A percentile compares a stretch with the other conserved stretches of the same genome.
Evolutionary conservation across 2,329 filamentous ascomycete species (phyloP).

Genomic region (Emergomyces pasteurianus): DNA sequence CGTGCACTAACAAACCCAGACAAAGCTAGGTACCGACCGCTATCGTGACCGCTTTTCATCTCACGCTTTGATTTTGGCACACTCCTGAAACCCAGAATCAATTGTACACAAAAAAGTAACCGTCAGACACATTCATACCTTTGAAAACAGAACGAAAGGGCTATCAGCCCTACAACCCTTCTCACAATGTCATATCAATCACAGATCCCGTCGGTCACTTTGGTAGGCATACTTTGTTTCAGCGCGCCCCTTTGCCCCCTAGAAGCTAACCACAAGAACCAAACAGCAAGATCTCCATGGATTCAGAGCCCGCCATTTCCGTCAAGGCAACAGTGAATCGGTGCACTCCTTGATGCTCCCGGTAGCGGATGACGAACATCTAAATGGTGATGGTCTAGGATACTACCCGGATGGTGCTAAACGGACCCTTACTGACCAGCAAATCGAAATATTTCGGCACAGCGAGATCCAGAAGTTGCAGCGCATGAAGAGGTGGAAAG

Average conservation of each 20-base stretch:
- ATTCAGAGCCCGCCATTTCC: conserved; percentile 52
- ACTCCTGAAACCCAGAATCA: background rate
- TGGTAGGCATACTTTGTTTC: conserved; percentile 16
- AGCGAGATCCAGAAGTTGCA: conserved; percentile 69
- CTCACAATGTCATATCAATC: conserved; percentile 3
- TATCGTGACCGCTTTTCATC: background rate
- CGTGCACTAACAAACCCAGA: too few species aligned
- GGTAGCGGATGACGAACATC: conserved; percentile 9
- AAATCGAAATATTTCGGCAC: conserved; percentile 82
- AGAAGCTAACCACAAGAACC: background rate
- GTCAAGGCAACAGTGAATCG: conserved; percentile 6
- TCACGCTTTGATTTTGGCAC: background rate
- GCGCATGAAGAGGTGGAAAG: conserved; percentile 34
- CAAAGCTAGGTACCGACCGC: background rate
- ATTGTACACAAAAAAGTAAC: background rate
- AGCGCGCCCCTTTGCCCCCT: background rate
- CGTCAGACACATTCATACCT: background rate
- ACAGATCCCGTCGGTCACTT: conserved; percentile 24
- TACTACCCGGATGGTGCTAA: conserved; percentile 81
- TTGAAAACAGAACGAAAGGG: background rate
- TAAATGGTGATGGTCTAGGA: conserved; percentile 52
- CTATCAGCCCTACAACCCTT: background rate
- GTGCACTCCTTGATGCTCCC: background rate
- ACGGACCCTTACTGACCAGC: conserved; percentile 79
- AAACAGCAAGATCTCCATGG: conserved; percentile 46